These are phyloP conservation scores for Ochetophila trinervis DNA, from an alignment of 306 rosid genomes.

Conservation along the genomic window DNA sequence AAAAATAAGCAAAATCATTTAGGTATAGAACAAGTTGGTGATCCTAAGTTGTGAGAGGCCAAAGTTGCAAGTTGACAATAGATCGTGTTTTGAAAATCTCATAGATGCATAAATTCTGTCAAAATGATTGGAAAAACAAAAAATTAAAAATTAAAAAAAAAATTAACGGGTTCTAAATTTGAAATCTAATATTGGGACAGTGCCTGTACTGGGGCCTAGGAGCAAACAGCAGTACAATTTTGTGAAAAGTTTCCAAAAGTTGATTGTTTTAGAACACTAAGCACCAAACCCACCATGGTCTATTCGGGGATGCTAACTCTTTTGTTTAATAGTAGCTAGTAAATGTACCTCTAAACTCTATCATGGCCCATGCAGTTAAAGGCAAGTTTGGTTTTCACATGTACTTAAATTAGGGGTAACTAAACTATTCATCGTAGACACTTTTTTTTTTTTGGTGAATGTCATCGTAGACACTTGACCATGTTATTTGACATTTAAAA, in stretches of 20 bases:
- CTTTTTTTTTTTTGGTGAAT: too few relatives aligned
- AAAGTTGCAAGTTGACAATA: slow-evolving; percentile 9
- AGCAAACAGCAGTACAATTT: too few relatives aligned
- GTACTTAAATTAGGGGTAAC: slow-evolving; percentile 5
- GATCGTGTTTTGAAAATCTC: neutral
- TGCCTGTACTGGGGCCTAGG: too few relatives aligned
- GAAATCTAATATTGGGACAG: too few relatives aligned
- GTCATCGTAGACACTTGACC: too few relatives aligned
- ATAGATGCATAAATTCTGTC: neutral
- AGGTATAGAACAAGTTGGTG: slow-evolving; percentile 2
- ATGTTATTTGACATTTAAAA: too few relatives aligned
- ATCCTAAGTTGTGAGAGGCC: neutral
- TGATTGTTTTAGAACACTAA: too few relatives aligned
- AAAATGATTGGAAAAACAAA: slow-evolving; percentile 5
- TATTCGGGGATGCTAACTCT: too few relatives aligned
- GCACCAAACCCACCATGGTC: too few relatives aligned
- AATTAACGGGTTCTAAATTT: too few relatives aligned
- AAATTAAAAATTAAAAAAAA: too few relatives aligned
- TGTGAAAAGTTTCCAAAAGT: too few relatives aligned
- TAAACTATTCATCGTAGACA: neutral
- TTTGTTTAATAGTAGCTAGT: neutral
- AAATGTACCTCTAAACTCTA: neutral
- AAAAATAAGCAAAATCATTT: neutral
- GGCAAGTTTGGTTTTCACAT: neutral
- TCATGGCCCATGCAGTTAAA: slow-evolving; percentile 1